phyloP scores from a whole-genome alignment of 257 asterid genomes.

The Mentha longifolia region DNA sequence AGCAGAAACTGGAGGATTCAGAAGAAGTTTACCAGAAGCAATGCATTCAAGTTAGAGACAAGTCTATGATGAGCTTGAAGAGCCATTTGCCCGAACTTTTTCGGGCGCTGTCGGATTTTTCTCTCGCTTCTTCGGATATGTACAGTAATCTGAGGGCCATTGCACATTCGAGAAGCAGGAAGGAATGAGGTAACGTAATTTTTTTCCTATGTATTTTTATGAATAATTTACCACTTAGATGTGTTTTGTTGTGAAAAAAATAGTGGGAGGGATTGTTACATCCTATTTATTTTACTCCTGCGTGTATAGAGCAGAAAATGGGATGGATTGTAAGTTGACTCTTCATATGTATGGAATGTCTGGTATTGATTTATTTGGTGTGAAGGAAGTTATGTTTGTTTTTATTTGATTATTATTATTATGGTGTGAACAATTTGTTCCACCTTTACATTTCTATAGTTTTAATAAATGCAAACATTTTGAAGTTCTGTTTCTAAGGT shows the following conservation, averaged over 20 bases:
- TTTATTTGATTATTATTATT: background rate
- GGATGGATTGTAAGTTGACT: constrained; percentile 32
- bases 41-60: constrained; percentile 79
- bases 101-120: constrained; percentile 63
- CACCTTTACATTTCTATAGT: too few relatives aligned
- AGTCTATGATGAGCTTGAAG: constrained; percentile 71
- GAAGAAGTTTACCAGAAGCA: constrained; percentile 70
- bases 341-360: constrained; percentile 13
- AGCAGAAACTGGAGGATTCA: constrained; percentile 66
- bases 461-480: too few relatives aligned
- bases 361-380: constrained; percentile 28
- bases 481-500: too few relatives aligned
- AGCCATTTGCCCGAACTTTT: constrained; percentile 83
- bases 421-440: background rate
- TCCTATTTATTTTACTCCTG: constrained; percentile 30
- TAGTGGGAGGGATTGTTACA: constrained; percentile 21
- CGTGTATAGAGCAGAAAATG: constrained; percentile 30
- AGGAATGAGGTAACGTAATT: constrained; percentile 37
- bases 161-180: constrained; percentile 42
- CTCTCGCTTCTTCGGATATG: constrained; percentile 88
- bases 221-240: constrained; percentile 30
- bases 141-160: constrained; percentile 64
- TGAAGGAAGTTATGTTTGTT: constrained; percentile 1
- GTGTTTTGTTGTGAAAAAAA: constrained; percentile 42
- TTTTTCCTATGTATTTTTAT: constrained; percentile 19